phyloP scores from a whole-genome alignment of 176 grass and related monocot species.

The Aechmea fasciata region DNA sequence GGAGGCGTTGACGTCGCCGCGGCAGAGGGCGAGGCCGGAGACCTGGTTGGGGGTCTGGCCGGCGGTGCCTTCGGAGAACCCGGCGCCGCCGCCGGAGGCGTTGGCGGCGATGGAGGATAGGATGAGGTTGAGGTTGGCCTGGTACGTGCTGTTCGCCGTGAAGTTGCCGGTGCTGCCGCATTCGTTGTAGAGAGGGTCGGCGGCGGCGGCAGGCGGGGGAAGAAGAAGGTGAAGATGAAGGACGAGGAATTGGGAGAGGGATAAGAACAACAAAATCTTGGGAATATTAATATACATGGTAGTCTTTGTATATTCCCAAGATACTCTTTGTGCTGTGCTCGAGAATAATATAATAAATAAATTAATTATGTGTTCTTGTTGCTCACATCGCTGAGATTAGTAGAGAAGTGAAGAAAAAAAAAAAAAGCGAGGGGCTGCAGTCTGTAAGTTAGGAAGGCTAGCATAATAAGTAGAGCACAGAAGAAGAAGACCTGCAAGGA shows the following conservation, averaged over 20 bases:
- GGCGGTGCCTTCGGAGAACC: background rate
- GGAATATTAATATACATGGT: no score
- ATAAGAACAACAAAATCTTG: background rate
- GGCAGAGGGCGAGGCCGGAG: constrained; percentile 36
- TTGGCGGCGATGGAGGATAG: constrained; percentile 2
- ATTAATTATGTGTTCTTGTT: no score
- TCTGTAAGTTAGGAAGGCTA: no score
- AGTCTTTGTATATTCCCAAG: no score
- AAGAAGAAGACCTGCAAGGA: no score
- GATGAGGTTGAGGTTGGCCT: constrained; percentile 18
- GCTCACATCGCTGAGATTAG: no score
- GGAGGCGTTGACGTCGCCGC: constrained; percentile 22
- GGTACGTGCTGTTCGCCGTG: constrained; percentile 17
- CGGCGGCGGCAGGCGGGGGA: background rate
- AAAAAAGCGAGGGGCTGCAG: no score
- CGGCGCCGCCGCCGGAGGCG: constrained; percentile 4
- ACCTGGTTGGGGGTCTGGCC: constrained; percentile 16
- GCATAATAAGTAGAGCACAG: no score
- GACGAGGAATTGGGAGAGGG: background rate
- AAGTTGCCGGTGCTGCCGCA: background rate
- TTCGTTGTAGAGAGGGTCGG: background rate
- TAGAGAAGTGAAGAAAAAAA: no score
- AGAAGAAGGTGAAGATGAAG: background rate
- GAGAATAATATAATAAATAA: no score
- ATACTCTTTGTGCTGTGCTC: no score